Conservation (phyloP, 768 basidiomycete genomes). For the Macrolepiota dolichaula region DNA sequence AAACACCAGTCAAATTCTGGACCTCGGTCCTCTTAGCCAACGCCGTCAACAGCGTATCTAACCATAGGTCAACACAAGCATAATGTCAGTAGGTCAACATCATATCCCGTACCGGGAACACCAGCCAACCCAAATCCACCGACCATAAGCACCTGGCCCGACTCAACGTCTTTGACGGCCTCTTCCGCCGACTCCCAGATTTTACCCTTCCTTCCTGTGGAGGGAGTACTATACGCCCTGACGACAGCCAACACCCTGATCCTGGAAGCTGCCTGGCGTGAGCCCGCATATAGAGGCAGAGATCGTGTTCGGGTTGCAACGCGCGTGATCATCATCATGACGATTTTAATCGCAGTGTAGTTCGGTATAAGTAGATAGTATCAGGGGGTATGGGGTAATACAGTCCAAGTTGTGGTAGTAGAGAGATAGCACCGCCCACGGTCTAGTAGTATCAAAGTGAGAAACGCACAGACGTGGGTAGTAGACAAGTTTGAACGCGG, state of each 20-base stretch:
- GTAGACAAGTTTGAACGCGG: too few species aligned
- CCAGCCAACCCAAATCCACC: constrained; percentile 91
- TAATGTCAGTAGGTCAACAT: background rate
- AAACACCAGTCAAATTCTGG: constrained; percentile 74
- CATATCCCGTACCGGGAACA: constrained; percentile 59
- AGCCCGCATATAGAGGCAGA: background rate
- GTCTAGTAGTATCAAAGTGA: too few species aligned
- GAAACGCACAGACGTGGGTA: background rate
- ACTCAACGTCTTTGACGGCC: constrained; percentile 79
- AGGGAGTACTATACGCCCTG: constrained; percentile 32
- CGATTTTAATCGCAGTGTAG: background rate
- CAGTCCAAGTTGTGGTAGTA: too few species aligned
- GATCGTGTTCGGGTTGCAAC: background rate
- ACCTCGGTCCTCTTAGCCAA: constrained; percentile 73
- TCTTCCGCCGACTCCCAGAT: constrained; percentile 83
- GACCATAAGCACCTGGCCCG: constrained; percentile 73
- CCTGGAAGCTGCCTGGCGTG: background rate
- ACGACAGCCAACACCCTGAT: constrained; percentile 8
- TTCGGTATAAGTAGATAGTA: background rate
- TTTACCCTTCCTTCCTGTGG: constrained; percentile 46
- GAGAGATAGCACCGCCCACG: too few species aligned
- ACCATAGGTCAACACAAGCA: background rate
- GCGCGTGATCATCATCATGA: background rate
- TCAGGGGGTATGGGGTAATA: background rate
- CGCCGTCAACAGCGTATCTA: constrained; percentile 82